phyloP scores from a whole-genome alignment of 1,284 basidiomycete species.

The Tetrapyrgos nigripes region DNA sequence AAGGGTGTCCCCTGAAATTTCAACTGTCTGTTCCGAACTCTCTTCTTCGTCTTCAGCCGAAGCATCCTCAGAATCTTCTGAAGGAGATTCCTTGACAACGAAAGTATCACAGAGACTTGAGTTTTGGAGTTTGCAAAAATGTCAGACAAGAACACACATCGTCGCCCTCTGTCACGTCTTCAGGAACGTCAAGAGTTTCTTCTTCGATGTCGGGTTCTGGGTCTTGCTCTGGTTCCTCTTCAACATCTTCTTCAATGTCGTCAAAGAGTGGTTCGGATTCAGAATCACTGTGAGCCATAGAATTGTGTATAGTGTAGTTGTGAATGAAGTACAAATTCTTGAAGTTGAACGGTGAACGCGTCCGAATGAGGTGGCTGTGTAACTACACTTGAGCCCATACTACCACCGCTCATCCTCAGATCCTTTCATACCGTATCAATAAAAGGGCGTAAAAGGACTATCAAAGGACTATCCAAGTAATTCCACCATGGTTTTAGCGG shows the following conservation, averaged over 20 bases:
- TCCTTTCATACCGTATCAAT: conserved; percentile 11
- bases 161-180: conserved; percentile 67
- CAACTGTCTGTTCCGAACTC: conserved; percentile 33
- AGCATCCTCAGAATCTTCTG: conserved; percentile 65
- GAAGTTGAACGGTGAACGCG: background rate
- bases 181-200: conserved; percentile 55
- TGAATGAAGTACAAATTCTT: too few relatives aligned
- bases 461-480: background rate
- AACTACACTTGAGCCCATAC: background rate
- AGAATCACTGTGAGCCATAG: conserved; percentile 66
- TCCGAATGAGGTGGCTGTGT: background rate
- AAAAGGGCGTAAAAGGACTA: too few relatives aligned
- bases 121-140: conserved; percentile 11
- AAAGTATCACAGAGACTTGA: conserved; percentile 12
- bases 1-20: conserved; percentile 17
- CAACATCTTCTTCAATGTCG: conserved; percentile 53
- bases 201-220: conserved; percentile 58
- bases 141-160: conserved; percentile 51
- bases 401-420: background rate
- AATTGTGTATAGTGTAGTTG: too few relatives aligned
- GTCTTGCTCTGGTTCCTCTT: conserved; percentile 49
- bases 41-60: conserved; percentile 58
- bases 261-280: conserved; percentile 68
- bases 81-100: conserved; percentile 48
- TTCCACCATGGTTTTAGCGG: conserved; percentile 88